Conservation (phyloP, 139 green algal species). For the Micractinium conductrix region DNA sequence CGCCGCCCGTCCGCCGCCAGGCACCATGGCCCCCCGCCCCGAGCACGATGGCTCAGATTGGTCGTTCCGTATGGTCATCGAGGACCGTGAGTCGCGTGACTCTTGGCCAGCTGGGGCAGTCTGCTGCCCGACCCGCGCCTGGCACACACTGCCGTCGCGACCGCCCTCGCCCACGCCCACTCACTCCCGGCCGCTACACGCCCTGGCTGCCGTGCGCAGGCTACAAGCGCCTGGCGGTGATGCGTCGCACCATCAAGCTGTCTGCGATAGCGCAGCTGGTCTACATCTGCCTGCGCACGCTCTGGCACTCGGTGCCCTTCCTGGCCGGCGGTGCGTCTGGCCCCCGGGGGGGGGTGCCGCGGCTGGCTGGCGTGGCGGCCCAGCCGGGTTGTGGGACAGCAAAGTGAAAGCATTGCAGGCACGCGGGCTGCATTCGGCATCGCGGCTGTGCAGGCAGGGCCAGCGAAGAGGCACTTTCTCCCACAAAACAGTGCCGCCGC, state of each 20-base stretch:
- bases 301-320: constrained; percentile 24
- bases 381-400: no score
- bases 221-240: constrained; percentile 34
- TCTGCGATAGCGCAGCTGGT: not conserved
- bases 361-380: no score
- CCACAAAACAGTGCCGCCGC: no score
- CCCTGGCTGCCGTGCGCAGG: not conserved
- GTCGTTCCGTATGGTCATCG: constrained; percentile 30
- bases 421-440: no score
- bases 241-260: constrained; percentile 10
- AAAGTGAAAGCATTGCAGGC: no score
- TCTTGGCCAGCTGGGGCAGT: no score
- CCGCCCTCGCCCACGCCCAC: not conserved
- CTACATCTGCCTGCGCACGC: constrained; percentile 15
- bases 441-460: no score
- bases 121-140: not conserved
- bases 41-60: constrained; percentile 17
- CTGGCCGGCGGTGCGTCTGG: not conserved
- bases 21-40: not conserved
- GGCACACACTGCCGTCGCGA: not conserved
- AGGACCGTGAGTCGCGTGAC: constrained; percentile 42
- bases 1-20: not conserved
- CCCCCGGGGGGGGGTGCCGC: not conserved
- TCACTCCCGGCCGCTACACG: not conserved
- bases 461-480: no score